Evolutionary conservation across 768 basidiomycete genomes (phyloP).

Genomic region (Gelatoporia subvermispora): DNA sequence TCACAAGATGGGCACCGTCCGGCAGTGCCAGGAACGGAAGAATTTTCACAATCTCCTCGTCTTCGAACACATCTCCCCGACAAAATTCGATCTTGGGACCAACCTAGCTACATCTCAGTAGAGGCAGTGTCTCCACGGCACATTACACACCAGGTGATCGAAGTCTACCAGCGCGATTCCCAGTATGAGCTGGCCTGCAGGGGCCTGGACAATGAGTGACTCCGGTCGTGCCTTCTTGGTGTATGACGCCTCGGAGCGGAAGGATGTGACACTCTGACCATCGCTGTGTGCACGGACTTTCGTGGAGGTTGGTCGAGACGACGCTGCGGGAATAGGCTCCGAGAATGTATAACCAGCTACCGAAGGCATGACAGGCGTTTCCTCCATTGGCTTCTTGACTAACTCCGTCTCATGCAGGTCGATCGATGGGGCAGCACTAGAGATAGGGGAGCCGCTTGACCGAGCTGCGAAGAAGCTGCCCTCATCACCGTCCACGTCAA

Average conservation of each 20-base stretch:
- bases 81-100: conserved; percentile 90
- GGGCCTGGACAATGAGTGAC: conserved; percentile 62
- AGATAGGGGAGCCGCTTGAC: conserved; percentile 43
- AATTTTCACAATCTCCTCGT: conserved; percentile 80
- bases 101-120: conserved; percentile 42
- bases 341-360: no score
- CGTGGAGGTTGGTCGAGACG: conserved; percentile 44
- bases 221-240: conserved; percentile 73
- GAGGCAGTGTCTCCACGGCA: not conserved
- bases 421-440: conserved; percentile 47
- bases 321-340: conserved; percentile 1
- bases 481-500: conserved; percentile 33
- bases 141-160: conserved; percentile 73
- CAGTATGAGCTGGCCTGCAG: conserved; percentile 60
- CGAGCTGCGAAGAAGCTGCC: conserved; percentile 43
- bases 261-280: conserved; percentile 49
- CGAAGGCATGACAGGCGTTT: not conserved
- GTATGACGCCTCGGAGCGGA: conserved; percentile 57
- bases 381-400: no score
- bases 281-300: conserved; percentile 42
- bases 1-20: conserved; percentile 91
- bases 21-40: conserved; percentile 95
- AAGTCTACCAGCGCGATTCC: conserved; percentile 94
- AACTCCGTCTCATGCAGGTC: conserved; percentile 31
- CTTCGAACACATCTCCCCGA: conserved; percentile 71